Conservation (phyloP, 768 basidiomycete genomes). For the Gelatoporia subvermispora region DNA sequence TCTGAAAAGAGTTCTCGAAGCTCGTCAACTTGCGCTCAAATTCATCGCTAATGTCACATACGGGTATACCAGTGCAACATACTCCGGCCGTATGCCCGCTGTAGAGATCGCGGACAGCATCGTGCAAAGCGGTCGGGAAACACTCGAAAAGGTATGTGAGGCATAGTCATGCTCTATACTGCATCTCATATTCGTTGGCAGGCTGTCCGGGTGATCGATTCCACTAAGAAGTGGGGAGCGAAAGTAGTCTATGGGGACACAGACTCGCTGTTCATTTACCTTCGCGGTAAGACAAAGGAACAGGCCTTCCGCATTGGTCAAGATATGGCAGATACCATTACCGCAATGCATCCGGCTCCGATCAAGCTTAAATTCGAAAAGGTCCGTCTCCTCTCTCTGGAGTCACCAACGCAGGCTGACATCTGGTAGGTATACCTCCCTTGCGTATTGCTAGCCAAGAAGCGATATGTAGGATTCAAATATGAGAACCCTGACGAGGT, state of each 20-base stretch:
- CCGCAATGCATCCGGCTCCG: conserved; percentile 81
- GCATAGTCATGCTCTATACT: not conserved
- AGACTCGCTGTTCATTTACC: conserved; percentile 89
- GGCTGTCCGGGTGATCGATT: conserved; percentile 80
- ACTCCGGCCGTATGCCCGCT: conserved; percentile 95
- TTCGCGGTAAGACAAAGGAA: conserved; percentile 88
- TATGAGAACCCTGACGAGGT: conserved; percentile 79
- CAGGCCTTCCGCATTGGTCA: conserved; percentile 91
- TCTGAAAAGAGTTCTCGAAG: conserved; percentile 73
- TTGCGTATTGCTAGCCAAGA: conserved; percentile 95
- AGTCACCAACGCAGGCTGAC: not conserved
- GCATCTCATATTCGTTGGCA: conserved; percentile 24
- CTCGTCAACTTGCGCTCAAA: conserved; percentile 89
- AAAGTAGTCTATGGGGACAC: conserved; percentile 95
- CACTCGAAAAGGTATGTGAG: conserved; percentile 75
- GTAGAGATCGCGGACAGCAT: conserved; percentile 98
- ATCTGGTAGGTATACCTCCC: conserved; percentile 82
- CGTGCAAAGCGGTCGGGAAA: conserved; percentile 94
- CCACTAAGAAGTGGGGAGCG: conserved; percentile 81
- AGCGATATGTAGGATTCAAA: conserved; percentile 96
- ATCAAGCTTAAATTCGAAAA: conserved; percentile 98
- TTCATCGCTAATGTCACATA: conserved; percentile 94
- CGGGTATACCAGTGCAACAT: conserved; percentile 92
- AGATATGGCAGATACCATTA: conserved; percentile 87
- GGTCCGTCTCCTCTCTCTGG: conserved; percentile 34